A percentile compares a stretch with the other conserved stretches of the same genome.
These are phyloP conservation scores for Corymbia maculata DNA, from an alignment of 345 rosid species.

Conservation along the genomic window DNA sequence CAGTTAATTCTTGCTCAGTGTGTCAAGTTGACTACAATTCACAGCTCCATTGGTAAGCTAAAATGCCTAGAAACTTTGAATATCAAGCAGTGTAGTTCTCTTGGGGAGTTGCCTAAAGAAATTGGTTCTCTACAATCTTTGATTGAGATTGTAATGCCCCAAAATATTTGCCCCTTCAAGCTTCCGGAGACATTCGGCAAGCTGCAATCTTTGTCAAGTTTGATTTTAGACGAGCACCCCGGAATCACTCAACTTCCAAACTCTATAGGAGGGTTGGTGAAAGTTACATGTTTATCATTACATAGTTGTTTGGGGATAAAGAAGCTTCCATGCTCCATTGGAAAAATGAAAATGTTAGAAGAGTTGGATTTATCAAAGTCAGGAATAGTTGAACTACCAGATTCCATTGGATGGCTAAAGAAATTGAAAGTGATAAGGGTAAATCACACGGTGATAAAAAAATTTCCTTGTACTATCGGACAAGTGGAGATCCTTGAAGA, in stretches of 20 bases:
- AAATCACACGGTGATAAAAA: neutral
- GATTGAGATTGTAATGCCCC: neutral
- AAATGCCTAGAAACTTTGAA: neutral
- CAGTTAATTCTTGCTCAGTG: neutral
- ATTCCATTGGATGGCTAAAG: neutral
- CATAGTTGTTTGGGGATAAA: neutral
- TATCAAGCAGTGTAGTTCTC: neutral
- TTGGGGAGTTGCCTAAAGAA: neutral
- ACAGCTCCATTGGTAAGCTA: neutral
- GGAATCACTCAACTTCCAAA: neutral
- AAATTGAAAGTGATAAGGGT: neutral
- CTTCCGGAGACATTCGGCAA: neutral
- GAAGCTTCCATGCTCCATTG: neutral
- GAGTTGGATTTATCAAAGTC: neutral
- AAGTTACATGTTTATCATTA: neutral
- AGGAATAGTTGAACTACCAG: neutral
- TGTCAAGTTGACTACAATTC: neutral
- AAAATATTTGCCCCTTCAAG: neutral
- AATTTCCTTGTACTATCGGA: neutral
- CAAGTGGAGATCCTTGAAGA: neutral
- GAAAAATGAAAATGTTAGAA: neutral
- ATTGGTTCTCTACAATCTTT: neutral
- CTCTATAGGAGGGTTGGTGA: neutral
- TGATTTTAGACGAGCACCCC: neutral
- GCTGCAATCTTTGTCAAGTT: neutral